phyloP scores from a whole-genome alignment of 108 stramenopile species.

The Chaetoceros tenuissimus region DNA sequence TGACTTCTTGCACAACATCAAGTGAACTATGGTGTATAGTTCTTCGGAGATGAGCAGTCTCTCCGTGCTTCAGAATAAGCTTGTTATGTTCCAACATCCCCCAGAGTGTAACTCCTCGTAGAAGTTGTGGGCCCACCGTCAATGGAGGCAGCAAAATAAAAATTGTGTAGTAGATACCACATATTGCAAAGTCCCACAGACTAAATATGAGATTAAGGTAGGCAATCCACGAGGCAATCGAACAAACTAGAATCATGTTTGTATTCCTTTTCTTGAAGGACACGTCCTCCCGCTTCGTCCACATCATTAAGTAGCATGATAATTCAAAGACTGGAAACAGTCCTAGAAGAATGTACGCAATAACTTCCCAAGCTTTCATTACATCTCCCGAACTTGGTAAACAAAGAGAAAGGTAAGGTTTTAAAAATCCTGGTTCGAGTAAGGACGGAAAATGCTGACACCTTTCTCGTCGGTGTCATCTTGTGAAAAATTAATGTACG shows the following conservation, averaged over 20 bases:
- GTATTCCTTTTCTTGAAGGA: slow-evolving; percentile 3
- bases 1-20: not conserved
- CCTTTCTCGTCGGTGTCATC: no score
- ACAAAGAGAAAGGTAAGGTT: no score
- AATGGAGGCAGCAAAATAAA: slow-evolving; percentile 9
- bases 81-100: not conserved
- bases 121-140: slow-evolving; percentile 4
- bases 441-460: no score
- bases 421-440: no score
- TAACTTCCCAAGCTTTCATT: not conserved
- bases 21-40: not conserved
- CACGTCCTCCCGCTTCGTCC: not conserved
- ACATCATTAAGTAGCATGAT: slow-evolving; percentile 1
- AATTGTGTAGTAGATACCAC: slow-evolving; percentile 6
- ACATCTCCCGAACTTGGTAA: no score
- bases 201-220: slow-evolving; percentile 9
- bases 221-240: slow-evolving; percentile 8
- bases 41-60: not conserved
- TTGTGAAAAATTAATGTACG: no score
- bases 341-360: slow-evolving; percentile 3
- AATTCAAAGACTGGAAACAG: slow-evolving; percentile 4
- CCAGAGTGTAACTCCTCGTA: not conserved
- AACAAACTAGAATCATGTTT: slow-evolving; percentile 11
- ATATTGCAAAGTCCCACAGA: not conserved
- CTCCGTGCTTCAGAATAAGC: not conserved